Percentiles rank a stretch among this genome's conserved stretches.
Evolutionary conservation across 108 stramenopile species (phyloP).

Genomic region (Pseudonitzschia pungens): DNA sequence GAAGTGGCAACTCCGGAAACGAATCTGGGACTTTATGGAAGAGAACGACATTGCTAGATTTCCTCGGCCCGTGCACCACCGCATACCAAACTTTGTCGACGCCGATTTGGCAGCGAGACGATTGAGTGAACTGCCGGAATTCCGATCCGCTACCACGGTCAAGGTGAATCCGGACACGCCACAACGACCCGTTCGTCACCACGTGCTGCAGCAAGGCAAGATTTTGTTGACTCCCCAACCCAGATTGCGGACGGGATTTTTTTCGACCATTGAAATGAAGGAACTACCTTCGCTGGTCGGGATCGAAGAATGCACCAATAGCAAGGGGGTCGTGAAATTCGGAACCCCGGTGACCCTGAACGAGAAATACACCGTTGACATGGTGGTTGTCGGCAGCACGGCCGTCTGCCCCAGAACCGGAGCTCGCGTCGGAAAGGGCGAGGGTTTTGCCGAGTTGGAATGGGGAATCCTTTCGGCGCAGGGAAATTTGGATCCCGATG

Average conservation of each 20-base stretch:
- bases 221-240: slow-evolving; percentile 73
- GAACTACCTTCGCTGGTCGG: slow-evolving; percentile 42
- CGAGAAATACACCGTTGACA: slow-evolving; percentile 63
- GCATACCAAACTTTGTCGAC: slow-evolving; percentile 69
- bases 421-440: slow-evolving; percentile 73
- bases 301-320: slow-evolving; percentile 54
- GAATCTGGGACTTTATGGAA: slow-evolving; percentile 73
- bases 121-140: slow-evolving; percentile 51
- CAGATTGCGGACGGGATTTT: slow-evolving; percentile 68
- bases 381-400: slow-evolving; percentile 73
- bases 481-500: slow-evolving; percentile 60
- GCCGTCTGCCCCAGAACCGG: slow-evolving; percentile 74
- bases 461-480: slow-evolving; percentile 69
- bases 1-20: slow-evolving; percentile 73
- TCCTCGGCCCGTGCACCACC: slow-evolving; percentile 73
- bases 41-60: slow-evolving; percentile 53
- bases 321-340: slow-evolving; percentile 64
- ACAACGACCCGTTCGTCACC: slow-evolving; percentile 54
- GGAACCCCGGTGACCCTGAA: slow-evolving; percentile 63
- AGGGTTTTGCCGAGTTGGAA: slow-evolving; percentile 78
- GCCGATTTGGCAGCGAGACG: slow-evolving; percentile 56
- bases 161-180: slow-evolving; percentile 80
- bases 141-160: slow-evolving; percentile 43
- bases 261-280: slow-evolving; percentile 46
- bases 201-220: slow-evolving; percentile 52